Evolutionary conservation across 164 flowering plant species (phyloP).

Genomic region (Tetrastigma voinierianum): DNA sequence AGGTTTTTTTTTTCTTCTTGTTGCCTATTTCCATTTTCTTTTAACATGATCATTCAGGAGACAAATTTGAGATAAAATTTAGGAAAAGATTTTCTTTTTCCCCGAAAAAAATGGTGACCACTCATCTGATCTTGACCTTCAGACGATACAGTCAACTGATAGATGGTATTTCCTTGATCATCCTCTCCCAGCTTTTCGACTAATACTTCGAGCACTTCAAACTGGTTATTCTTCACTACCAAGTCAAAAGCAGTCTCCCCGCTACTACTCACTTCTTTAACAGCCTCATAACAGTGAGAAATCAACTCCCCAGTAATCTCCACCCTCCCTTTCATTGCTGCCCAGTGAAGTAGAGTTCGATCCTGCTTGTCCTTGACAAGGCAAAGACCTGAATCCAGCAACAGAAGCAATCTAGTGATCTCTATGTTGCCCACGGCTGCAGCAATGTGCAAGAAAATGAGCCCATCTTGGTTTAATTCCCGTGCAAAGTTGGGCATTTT

Average conservation of each 20-base stretch:
- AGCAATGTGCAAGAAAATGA: background rate
- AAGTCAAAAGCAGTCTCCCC: background rate
- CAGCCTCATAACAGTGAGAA: background rate
- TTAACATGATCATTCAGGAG: no score
- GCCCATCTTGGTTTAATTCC: constrained; percentile 1
- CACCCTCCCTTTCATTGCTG: background rate
- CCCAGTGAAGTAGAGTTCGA: background rate
- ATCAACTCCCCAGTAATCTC: background rate
- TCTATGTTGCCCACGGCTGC: background rate
- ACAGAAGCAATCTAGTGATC: background rate
- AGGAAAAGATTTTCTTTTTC: no score
- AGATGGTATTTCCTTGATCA: background rate
- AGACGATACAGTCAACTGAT: background rate
- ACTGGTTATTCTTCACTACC: background rate
- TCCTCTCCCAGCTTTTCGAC: background rate
- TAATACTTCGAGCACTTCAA: background rate
- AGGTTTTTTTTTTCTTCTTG: no score
- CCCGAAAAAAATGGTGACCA: no score
- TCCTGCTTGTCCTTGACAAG: background rate
- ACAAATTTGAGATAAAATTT: no score
- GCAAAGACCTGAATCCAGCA: background rate
- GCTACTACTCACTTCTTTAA: background rate
- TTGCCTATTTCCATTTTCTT: no score
- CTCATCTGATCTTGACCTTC: background rate
- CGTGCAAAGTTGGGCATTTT: background rate